Base-by-base conservation (phyloP, 2,329 filamentous ascomycete species). In the Colletotrichum sublineola region DNA sequence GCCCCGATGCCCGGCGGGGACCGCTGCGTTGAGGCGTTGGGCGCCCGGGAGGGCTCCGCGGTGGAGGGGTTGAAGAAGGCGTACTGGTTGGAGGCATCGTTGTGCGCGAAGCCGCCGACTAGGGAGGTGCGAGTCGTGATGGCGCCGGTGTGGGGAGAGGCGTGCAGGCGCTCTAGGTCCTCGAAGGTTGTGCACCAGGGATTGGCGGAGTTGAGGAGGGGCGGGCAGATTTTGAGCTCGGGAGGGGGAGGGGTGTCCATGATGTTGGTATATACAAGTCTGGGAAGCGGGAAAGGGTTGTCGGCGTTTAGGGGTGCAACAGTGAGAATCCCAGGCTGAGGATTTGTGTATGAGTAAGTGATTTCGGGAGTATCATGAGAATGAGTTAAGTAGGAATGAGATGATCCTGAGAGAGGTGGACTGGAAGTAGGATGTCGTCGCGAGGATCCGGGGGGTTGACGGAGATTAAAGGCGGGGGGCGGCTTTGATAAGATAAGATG, bases 111-210 rank as follows among this genome's bases (percentile, higher is more conserved):
- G 52, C 91, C 91, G 11, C 83, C 74, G 20, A 93, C 80, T 7
- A 94, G 85, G 3, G 90, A 89, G 1, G 93, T 96, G 15, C 93
- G 87, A 2, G 90, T 93, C 1, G 93, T 95, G 42, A 95, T 88
- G 18, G 92, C 93, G 71, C 93, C 93, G 0, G 91, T 94, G 65
- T 88, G 83, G 0, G 87, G 84, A 62, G 85, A 90, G 40, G 83
- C 79, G 77, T 93, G 93, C 8, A 95, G 87, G 2, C 82, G 81
- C 50, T 83, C 79, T 5, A 95, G 86, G 74, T 95, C 89, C 5
- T 87, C 84, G 6, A 87, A 80, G 3, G 87, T 89, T 0, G 92
- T 94, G 36, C 93, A 92, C 93, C 93, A 95, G 0, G 93, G 93
- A 62, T 89, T 92, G 40, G 93, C 89, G 0, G 92, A 93, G 81